These are phyloP conservation scores for Pestalotiopsis sp. DNA, from an alignment of 2,329 filamentous ascomycete genomes.

Conservation along the genomic window DNA sequence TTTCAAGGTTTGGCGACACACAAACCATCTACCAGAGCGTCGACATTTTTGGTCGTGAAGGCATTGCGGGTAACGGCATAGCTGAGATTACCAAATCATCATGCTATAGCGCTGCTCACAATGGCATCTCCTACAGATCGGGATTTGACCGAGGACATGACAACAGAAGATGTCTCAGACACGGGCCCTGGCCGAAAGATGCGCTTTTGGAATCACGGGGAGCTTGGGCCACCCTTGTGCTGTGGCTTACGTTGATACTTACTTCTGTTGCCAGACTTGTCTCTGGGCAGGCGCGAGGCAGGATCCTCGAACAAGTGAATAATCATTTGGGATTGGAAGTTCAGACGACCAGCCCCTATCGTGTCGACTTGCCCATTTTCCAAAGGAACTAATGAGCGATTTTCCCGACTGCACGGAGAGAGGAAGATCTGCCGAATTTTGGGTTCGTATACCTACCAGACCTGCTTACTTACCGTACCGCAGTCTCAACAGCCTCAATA, in stretches of 20 bases:
- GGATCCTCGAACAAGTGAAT: neutral
- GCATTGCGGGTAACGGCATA: neutral
- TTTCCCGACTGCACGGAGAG: neutral
- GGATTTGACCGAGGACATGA: neutral
- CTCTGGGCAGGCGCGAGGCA: neutral
- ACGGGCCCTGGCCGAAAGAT: neutral
- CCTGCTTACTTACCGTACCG: neutral
- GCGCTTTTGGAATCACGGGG: neutral
- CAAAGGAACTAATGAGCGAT: neutral
- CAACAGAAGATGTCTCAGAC: neutral
- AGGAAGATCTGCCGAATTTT: neutral
- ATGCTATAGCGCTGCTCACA: neutral
- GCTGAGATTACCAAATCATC: neutral
- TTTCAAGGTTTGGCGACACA: neutral
- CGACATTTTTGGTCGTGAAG: neutral
- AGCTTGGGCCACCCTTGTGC: neutral
- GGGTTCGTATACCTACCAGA: neutral
- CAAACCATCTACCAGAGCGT: neutral
- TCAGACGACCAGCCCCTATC: neutral
- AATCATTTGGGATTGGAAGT: neutral
- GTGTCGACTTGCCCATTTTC: neutral
- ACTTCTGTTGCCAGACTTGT: neutral
- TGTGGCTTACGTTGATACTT: neutral
- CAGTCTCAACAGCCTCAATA: neutral
- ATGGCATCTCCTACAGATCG: neutral